phyloP scores from a whole-genome alignment of 169 alveolate genomes.

The Babesia divergens region DNA sequence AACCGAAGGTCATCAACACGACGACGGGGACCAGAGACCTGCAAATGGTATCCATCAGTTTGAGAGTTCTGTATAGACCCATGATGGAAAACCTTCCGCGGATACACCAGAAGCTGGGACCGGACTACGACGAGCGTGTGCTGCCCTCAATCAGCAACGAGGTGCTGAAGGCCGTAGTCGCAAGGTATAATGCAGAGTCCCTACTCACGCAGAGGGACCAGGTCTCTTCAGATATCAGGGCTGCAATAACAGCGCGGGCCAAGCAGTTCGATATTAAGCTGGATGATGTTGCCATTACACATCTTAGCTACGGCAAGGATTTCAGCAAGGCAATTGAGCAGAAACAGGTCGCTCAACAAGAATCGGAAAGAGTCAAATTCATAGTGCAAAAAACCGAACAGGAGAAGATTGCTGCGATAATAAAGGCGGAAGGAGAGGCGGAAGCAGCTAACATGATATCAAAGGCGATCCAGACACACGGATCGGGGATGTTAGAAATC shows the following conservation, averaged over 20 bases:
- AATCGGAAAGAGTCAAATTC: slow-evolving; percentile 95
- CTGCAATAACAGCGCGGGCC: slow-evolving; percentile 90
- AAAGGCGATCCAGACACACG: slow-evolving; percentile 91
- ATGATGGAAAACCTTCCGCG: slow-evolving; percentile 84
- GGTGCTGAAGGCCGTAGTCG: slow-evolving; percentile 94
- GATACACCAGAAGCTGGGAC: slow-evolving; percentile 91
- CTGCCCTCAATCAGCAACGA: slow-evolving; percentile 97
- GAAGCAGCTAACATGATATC: slow-evolving; percentile 95
- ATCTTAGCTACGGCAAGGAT: slow-evolving; percentile 94
- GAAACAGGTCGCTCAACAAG: slow-evolving; percentile 97
- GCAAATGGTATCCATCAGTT: slow-evolving; percentile 91
- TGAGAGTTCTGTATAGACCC: slow-evolving; percentile 92
- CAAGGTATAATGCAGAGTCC: slow-evolving; percentile 93
- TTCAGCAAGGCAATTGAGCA: slow-evolving; percentile 96
- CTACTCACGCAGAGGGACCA: slow-evolving; percentile 94
- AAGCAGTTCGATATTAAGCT: slow-evolving; percentile 89
- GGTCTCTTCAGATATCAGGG: slow-evolving; percentile 89
- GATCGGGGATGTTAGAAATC: slow-evolving; percentile 91
- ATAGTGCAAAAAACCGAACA: slow-evolving; percentile 93
- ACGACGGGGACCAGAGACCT: slow-evolving; percentile 91
- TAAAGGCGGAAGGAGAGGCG: slow-evolving; percentile 97
- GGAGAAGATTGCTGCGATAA: slow-evolving; percentile 93
- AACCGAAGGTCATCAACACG: slow-evolving; percentile 90
- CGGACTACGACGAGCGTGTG: slow-evolving; percentile 95
- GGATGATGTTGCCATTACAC: slow-evolving; percentile 96